Conservation (phyloP, 495 filamentous ascomycete species). For the Neurospora terricola region DNA sequence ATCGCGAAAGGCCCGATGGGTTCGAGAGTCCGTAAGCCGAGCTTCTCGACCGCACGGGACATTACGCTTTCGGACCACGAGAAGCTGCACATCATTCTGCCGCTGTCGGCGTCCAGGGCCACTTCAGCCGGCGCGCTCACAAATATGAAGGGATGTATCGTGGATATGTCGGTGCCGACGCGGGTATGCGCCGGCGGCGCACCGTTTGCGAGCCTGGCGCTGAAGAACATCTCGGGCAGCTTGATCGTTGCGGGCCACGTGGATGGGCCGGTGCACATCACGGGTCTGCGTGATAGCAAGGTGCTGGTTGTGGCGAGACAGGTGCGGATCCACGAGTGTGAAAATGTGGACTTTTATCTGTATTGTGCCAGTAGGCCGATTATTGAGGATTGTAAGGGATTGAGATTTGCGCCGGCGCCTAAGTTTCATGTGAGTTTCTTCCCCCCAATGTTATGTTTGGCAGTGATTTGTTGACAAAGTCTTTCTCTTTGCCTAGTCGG, state of each 20-base stretch:
- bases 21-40: slow-evolving; percentile 40
- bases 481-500: slow-evolving; percentile 10
- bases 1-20: slow-evolving; percentile 18
- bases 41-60: slow-evolving; percentile 47
- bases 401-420: slow-evolving; percentile 73
- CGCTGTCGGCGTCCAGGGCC: slow-evolving; percentile 52
- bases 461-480: not conserved
- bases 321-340: slow-evolving; percentile 83
- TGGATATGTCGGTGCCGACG: slow-evolving; percentile 67
- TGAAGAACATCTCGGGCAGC: slow-evolving; percentile 58
- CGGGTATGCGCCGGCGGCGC: slow-evolving; percentile 26
- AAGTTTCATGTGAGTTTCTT: slow-evolving; percentile 49
- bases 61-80: slow-evolving; percentile 55
- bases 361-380: slow-evolving; percentile 76
- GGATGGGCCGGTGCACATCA: slow-evolving; percentile 72
- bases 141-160: slow-evolving; percentile 59
- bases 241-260: slow-evolving; percentile 71
- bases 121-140: slow-evolving; percentile 65
- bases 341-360: slow-evolving; percentile 71
- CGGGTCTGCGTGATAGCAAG: slow-evolving; percentile 58
- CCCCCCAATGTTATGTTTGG: not conserved
- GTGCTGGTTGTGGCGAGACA: slow-evolving; percentile 72
- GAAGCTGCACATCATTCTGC: slow-evolving; percentile 61
- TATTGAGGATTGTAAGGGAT: slow-evolving; percentile 73
- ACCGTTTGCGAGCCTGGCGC: slow-evolving; percentile 63